Evolutionary conservation across 352 stramenopile genomes (phyloP).

Genomic region (Globisporangium paddicum): DNA sequence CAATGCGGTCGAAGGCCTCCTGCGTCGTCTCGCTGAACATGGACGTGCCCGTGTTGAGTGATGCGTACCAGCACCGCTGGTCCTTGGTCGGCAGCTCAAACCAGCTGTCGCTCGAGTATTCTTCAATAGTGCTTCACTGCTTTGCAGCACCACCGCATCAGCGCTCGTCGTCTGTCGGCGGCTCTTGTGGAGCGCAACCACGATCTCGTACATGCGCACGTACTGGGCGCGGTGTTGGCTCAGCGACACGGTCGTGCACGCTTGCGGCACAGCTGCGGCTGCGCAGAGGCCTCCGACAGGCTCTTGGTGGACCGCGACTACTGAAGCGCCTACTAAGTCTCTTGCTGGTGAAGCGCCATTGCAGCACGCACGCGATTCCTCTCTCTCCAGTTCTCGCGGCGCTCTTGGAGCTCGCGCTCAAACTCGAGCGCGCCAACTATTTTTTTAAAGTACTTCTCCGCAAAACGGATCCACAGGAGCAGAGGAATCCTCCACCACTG

Average conservation of each 20-base stretch:
- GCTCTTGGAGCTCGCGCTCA: no score
- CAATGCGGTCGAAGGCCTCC: neutral
- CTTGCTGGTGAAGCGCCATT: no score
- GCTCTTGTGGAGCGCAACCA: neutral
- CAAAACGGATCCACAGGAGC: no score
- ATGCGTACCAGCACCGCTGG: slow-evolving; percentile 6
- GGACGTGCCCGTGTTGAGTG: neutral
- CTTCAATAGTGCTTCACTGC: neutral
- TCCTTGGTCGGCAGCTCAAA: neutral
- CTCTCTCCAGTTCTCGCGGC: no score
- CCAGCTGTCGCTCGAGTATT: neutral
- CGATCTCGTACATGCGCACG: slow-evolving; percentile 2
- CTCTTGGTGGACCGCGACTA: neutral
- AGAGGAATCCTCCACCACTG: no score
- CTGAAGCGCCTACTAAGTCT: no score
- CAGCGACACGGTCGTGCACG: neutral
- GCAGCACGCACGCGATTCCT: no score
- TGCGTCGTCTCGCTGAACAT: neutral
- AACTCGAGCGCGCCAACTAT: no score
- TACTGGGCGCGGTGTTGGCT: neutral
- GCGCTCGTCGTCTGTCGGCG: neutral
- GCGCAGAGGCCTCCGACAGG: neutral
- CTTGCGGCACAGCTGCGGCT: neutral
- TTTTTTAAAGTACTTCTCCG: no score
- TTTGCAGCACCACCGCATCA: no score